Conservation (phyloP, 345 rosid genomes). For the Leavenworthia alabamica region DNA sequence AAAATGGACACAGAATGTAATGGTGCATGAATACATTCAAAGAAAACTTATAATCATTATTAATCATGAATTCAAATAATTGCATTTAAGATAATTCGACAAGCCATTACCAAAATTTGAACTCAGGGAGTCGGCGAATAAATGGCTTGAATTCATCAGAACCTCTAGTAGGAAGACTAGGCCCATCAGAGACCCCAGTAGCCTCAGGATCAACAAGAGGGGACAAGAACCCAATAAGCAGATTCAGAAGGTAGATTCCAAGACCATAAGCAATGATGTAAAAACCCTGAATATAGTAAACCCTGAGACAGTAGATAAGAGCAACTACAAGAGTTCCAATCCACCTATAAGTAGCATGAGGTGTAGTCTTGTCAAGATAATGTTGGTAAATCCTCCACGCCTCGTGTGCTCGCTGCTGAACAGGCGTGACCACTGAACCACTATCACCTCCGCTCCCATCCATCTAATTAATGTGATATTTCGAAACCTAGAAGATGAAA, state of each 20-base stretch:
- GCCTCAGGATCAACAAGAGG: constrained; percentile 90
- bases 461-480: too few relatives aligned
- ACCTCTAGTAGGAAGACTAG: constrained; percentile 80
- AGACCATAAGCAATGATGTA: constrained; percentile 85
- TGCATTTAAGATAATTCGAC: neutral
- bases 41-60: neutral
- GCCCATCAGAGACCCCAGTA: constrained; percentile 55
- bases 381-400: constrained; percentile 77
- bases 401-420: constrained; percentile 57
- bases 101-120: constrained; percentile 71
- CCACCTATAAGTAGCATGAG: constrained; percentile 78
- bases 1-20: too few relatives aligned
- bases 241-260: constrained; percentile 82
- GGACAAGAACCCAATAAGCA: constrained; percentile 87
- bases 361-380: constrained; percentile 84
- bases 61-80: neutral
- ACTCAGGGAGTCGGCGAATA: constrained; percentile 92
- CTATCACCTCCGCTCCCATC: constrained; percentile 67
- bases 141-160: constrained; percentile 97
- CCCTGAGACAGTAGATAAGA: constrained; percentile 55
- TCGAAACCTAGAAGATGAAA: constrained; percentile 28
- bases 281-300: constrained; percentile 73
- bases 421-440: constrained; percentile 51
- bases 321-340: constrained; percentile 57
- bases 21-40: too few relatives aligned